These are phyloP conservation scores for Juglanconis sp. DNA, from an alignment of 2,329 filamentous ascomycete species.

Conservation along the genomic window DNA sequence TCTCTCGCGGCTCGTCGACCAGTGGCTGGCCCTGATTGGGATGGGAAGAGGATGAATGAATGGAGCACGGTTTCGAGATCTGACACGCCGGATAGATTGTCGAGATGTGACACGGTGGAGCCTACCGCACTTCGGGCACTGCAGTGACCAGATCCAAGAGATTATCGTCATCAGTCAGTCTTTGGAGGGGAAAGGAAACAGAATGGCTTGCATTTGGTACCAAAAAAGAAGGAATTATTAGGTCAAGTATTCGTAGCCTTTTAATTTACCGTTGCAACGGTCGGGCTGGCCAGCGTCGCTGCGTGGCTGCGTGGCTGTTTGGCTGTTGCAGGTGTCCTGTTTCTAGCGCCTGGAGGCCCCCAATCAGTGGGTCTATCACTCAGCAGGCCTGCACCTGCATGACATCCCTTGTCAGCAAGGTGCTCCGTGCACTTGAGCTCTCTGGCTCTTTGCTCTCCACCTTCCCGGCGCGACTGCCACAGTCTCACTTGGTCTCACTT, in stretches of 20 bases:
- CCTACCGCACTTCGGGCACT: neutral
- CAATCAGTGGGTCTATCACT: neutral
- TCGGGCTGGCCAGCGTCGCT: too few species aligned
- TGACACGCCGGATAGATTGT: slow-evolving; percentile 13
- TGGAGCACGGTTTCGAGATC: slow-evolving; percentile 6
- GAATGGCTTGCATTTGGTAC: neutral
- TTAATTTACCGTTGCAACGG: too few species aligned
- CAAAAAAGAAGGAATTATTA: too few species aligned
- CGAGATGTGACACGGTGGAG: neutral
- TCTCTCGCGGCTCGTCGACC: too few species aligned
- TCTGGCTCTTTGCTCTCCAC: neutral
- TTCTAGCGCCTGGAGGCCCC: too few species aligned
- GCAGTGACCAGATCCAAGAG: neutral
- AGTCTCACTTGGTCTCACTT: neutral
- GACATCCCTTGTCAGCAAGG: neutral
- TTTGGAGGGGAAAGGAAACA: neutral
- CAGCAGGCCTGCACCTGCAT: neutral
- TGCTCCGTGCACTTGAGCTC: slow-evolving; percentile 3
- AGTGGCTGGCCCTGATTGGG: too few species aligned
- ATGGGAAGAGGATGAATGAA: too few species aligned
- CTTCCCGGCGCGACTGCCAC: slow-evolving; percentile 6
- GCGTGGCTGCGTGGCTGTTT: too few species aligned
- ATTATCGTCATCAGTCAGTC: neutral
- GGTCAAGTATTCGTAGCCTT: too few species aligned
- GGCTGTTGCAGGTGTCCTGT: too few species aligned